Conservation (phyloP, 1,139 yeast genomes). For the Scheffersomyces segobiensis region DNA sequence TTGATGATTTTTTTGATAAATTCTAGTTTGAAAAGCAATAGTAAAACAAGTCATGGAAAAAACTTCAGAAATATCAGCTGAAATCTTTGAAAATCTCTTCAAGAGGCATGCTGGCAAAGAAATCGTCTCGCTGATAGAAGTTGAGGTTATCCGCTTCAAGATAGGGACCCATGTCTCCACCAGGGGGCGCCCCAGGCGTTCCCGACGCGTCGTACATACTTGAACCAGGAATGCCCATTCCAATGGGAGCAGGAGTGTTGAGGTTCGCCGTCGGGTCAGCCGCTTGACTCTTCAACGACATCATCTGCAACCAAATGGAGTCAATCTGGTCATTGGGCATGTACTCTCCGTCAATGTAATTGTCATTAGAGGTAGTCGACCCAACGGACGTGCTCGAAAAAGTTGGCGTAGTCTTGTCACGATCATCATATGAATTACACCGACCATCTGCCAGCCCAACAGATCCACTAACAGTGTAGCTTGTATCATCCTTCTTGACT, state of each 20-base stretch:
- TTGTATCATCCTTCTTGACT: not conserved
- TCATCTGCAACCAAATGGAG: constrained; percentile 31
- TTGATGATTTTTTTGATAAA: not conserved
- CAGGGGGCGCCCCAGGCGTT: not conserved
- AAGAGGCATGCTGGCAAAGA: constrained; percentile 7
- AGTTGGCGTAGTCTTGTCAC: not conserved
- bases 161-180: not conserved
- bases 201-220: not conserved
- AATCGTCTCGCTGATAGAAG: constrained; percentile 1
- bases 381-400: constrained; percentile 3
- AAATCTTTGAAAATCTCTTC: constrained; percentile 12
- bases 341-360: constrained; percentile 8
- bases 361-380: constrained; percentile 7
- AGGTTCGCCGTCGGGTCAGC: not conserved
- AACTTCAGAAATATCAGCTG: not conserved
- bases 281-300: constrained; percentile 20
- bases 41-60: not conserved
- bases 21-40: not conserved
- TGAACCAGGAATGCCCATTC: not conserved
- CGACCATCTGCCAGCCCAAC: not conserved
- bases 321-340: constrained; percentile 25
- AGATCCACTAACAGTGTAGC: not conserved
- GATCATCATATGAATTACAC: not conserved
- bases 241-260: not conserved
- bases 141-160: not conserved